Evolutionary conservation across 2,329 filamentous ascomycete species (phyloP), one percentile per base, ranked within the genome.

Genomic region (Colletotrichum acutatum): DNA sequence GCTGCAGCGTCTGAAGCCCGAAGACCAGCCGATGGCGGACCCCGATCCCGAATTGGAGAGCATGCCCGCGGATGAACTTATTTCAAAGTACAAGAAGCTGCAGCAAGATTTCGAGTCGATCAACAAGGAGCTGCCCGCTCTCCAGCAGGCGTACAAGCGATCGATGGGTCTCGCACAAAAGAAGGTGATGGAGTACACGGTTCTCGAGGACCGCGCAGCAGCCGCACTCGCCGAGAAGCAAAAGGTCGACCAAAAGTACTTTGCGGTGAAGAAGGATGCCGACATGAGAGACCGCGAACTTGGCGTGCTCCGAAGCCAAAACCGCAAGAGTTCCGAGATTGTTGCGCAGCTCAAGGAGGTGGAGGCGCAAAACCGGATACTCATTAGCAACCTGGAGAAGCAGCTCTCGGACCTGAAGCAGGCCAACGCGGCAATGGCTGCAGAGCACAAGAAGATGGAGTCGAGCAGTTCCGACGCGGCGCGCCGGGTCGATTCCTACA

Each of bases 211-310:
- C 69, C 93, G 93, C 74, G 86, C 96, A 49, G 85, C 90, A 22
- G 87, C 93, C 28, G 85, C 97, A 24, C 90, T 90, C 53, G 94
- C 95, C 0, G 95, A 99, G 83, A 99, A 99, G 85, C 92, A 93
- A 76, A 98, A 98, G 83, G 96, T 96, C 1, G 97, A 99, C 79
- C 96, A 98, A 80, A 98, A 98, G 83, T 99, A 97, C 81, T 98
- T 98, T 82, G 94, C 94, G 1, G 95, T 95, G 9, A 95, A 97
- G 87, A 98, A 98, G 81, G 93, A 95, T 77, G 97, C 96, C 79
- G 96, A 98, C 79, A 92, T 93, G 57, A 90, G 95, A 63, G 93
- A 95, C 71, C 88, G 90, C 71, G 96, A 98, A 83, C 92, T 97
- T 59, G 89, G 94, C 76, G 90, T 92, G 4, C 85, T 98, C 71